phyloP scores from a whole-genome alignment of 345 rosid species.

The Syzygium jambos region DNA sequence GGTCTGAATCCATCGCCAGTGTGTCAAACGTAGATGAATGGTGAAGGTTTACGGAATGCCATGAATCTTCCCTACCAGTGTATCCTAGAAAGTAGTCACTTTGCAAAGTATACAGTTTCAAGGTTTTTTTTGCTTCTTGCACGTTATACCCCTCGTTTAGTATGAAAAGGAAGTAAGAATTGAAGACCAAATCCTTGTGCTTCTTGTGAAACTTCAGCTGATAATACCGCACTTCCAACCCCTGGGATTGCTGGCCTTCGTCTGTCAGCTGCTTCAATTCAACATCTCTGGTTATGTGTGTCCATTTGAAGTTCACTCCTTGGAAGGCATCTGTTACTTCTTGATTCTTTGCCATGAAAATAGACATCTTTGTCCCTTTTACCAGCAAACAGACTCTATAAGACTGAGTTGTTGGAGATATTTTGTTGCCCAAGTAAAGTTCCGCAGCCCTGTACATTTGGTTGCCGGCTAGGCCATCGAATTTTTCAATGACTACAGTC shows the following conservation, averaged over 20 bases:
- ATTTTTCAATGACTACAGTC: constrained; percentile 19
- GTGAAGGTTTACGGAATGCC: constrained; percentile 51
- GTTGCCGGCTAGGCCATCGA: constrained; percentile 12
- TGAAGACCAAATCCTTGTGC: constrained; percentile 35
- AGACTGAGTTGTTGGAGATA: constrained; percentile 11
- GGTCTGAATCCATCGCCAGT: constrained; percentile 37
- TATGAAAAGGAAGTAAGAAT: constrained; percentile 42
- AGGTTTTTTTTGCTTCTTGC: constrained; percentile 29
- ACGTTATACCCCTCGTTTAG: constrained; percentile 23
- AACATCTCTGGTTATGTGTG: neutral
- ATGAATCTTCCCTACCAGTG: constrained; percentile 26
- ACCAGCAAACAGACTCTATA: constrained; percentile 5
- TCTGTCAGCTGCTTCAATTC: neutral
- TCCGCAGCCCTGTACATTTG: constrained; percentile 13
- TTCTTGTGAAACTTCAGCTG: constrained; percentile 48
- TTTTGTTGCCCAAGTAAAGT: constrained; percentile 5
- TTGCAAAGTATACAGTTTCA: constrained; percentile 38
- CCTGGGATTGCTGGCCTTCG: neutral
- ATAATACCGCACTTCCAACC: constrained; percentile 15
- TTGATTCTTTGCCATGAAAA: constrained; percentile 27
- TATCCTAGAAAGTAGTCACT: neutral
- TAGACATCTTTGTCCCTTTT: neutral
- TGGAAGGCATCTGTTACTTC: neutral
- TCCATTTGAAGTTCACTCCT: constrained; percentile 1
- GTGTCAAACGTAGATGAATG: constrained; percentile 68